phyloP scores from a whole-genome alignment of 179 eudicot species.

The Camellia oleifera region DNA sequence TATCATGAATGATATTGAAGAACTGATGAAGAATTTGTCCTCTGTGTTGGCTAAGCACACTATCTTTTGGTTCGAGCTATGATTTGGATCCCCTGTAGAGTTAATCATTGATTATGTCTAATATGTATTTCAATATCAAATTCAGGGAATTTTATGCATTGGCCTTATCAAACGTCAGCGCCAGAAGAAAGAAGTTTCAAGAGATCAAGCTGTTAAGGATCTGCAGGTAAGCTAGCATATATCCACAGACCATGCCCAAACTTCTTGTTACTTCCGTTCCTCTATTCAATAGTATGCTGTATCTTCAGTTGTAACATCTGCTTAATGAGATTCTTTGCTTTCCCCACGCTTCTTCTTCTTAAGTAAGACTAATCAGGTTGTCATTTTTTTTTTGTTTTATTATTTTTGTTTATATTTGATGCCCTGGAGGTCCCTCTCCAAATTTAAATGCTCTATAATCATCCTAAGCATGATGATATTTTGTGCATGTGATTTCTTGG shows the following conservation, averaged over 20 bases:
- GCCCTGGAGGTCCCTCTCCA: not conserved
- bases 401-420: not conserved
- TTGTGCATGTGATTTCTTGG: not conserved
- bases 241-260: not conserved
- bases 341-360: not conserved
- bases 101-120: not conserved
- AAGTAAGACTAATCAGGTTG: not conserved
- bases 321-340: not conserved
- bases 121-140: not conserved
- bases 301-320: not conserved
- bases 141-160: conserved; percentile 85
- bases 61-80: not conserved
- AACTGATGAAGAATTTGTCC: not conserved
- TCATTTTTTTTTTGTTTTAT: not conserved
- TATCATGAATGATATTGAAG: not conserved
- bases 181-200: conserved; percentile 56
- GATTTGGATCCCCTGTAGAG: not conserved
- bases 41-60: not conserved
- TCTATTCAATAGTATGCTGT: not conserved
- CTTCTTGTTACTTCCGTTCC: not conserved
- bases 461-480: not conserved
- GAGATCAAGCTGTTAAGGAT: conserved; percentile 72
- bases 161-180: conserved; percentile 79
- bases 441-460: not conserved
- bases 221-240: conserved; percentile 47